A percentile compares a stretch with the other conserved stretches of the same genome.
Conservation (phyloP, 805 yeast genomes). For the Nakazawaea laoshanensis region DNA sequence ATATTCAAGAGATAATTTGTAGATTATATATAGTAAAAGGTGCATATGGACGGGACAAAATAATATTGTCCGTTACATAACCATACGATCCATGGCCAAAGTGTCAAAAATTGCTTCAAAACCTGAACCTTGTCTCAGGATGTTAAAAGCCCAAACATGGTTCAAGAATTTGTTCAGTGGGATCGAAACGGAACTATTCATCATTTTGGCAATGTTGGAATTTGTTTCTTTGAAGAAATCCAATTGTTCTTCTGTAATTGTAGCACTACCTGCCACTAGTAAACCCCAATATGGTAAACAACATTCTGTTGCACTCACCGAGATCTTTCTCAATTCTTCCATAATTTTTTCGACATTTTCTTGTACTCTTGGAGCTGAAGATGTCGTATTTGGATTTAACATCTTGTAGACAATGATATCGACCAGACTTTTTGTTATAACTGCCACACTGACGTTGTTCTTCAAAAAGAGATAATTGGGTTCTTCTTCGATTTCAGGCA, state of each 20-base stretch:
- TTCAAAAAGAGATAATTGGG: conserved; percentile 6
- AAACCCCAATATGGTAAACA: conserved; percentile 9
- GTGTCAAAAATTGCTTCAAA: conserved; percentile 7
- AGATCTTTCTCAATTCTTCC: conserved; percentile 2
- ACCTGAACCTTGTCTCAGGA: conserved; percentile 1
- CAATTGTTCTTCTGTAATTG: conserved; percentile 1
- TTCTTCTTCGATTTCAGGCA: conserved; percentile 2
- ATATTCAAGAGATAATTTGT: too few relatives aligned
- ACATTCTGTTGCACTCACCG: conserved; percentile 4
- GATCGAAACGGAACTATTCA: conserved; percentile 3
- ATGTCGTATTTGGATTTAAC: conserved; percentile 3
- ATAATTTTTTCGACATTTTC: conserved; percentile 7
- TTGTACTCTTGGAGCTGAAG: conserved; percentile 7
- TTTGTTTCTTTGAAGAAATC: conserved; percentile 8
- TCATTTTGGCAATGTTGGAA: conserved; percentile 1
- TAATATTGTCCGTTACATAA: not conserved
- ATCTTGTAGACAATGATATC: conserved; percentile 8
- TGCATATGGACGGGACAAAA: not conserved
- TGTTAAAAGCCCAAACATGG: conserved; percentile 5
- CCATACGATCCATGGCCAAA: conserved; percentile 1
- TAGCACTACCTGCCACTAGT: conserved; percentile 8
- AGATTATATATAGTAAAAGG: too few relatives aligned
- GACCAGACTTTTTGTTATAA: conserved; percentile 5
- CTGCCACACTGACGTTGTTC: conserved; percentile 9
- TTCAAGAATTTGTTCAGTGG: conserved; percentile 6